Conservation (phyloP, 2,329 filamentous ascomycete genomes). For the Alternaria sp. region DNA sequence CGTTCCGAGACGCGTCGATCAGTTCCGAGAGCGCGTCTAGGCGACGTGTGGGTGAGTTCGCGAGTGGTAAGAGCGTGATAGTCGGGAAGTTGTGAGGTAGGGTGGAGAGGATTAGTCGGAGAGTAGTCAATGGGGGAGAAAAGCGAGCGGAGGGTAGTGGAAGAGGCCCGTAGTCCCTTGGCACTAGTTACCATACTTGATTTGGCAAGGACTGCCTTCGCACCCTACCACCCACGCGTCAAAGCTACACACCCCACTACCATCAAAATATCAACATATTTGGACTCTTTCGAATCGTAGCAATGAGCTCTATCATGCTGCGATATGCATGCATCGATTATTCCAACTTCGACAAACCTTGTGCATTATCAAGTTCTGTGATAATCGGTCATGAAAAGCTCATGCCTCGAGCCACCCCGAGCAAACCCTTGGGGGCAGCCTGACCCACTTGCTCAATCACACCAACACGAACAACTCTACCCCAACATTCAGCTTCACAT, state of each 20-base stretch:
- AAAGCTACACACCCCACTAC: conserved; percentile 36
- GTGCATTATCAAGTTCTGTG: conserved; percentile 13
- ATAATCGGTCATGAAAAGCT: conserved; percentile 21
- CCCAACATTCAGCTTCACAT: conserved; percentile 20
- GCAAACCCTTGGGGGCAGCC: conserved; percentile 32
- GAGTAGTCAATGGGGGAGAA: conserved; percentile 42
- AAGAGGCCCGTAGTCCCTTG: conserved; percentile 29
- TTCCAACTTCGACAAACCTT: conserved; percentile 6
- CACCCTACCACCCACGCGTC: conserved; percentile 34
- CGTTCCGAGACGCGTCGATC: conserved; percentile 48
- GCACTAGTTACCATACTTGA: conserved; percentile 29
- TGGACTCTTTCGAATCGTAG: conserved; percentile 69
- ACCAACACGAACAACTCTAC: conserved; percentile 6
- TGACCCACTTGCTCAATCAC: conserved; percentile 41
- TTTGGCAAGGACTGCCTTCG: conserved; percentile 35
- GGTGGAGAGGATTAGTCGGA: conserved; percentile 42
- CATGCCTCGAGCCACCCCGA: conserved; percentile 37
- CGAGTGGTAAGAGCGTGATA: conserved; percentile 33
- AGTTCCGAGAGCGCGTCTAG: conserved; percentile 53
- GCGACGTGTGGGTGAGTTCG: conserved; percentile 34
- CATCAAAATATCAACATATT: conserved; percentile 59
- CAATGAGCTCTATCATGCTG: conserved; percentile 15
- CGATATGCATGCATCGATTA: conserved; percentile 14
- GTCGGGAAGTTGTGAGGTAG: conserved; percentile 35
- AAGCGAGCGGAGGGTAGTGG: conserved; percentile 36